Conservation (phyloP, 805 yeast species). For the Saccharomycopsis fermentans region DNA sequence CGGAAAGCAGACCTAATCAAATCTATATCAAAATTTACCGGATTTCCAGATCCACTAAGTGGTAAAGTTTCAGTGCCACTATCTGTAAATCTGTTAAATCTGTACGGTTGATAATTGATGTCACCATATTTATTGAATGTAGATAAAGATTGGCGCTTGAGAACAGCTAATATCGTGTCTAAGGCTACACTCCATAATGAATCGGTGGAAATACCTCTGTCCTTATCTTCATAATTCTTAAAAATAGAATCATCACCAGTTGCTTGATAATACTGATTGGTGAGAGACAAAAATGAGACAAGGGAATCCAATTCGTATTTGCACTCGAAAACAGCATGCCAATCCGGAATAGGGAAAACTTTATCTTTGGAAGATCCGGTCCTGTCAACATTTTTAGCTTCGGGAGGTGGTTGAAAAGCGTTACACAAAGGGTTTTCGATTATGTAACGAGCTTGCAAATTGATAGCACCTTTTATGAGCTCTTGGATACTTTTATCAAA, state of each 20-base stretch:
- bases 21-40: constrained; percentile 46
- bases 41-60: constrained; percentile 73
- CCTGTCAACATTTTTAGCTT: constrained; percentile 31
- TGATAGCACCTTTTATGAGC: constrained; percentile 67
- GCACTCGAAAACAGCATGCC: constrained; percentile 73
- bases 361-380: constrained; percentile 47
- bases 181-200: constrained; percentile 51
- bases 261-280: constrained; percentile 56
- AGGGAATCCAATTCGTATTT: constrained; percentile 82
- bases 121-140: constrained; percentile 39
- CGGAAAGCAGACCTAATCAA: constrained; percentile 58
- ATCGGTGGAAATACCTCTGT: not conserved
- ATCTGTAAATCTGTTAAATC: constrained; percentile 64
- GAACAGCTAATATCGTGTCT: constrained; percentile 38
- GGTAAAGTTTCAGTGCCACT: constrained; percentile 77
- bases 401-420: constrained; percentile 80
- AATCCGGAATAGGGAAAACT: constrained; percentile 63
- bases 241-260: constrained; percentile 42
- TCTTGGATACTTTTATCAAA: constrained; percentile 40
- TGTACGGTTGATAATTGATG: constrained; percentile 41
- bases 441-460: constrained; percentile 63
- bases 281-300: constrained; percentile 68
- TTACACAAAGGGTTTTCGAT: constrained; percentile 69
- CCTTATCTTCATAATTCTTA: constrained; percentile 19
- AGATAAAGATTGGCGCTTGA: constrained; percentile 51